Evolutionary conservation across 768 basidiomycete species (phyloP), one percentile per base, ranked within the genome.

Genomic region (Boletus barrowsii): DNA sequence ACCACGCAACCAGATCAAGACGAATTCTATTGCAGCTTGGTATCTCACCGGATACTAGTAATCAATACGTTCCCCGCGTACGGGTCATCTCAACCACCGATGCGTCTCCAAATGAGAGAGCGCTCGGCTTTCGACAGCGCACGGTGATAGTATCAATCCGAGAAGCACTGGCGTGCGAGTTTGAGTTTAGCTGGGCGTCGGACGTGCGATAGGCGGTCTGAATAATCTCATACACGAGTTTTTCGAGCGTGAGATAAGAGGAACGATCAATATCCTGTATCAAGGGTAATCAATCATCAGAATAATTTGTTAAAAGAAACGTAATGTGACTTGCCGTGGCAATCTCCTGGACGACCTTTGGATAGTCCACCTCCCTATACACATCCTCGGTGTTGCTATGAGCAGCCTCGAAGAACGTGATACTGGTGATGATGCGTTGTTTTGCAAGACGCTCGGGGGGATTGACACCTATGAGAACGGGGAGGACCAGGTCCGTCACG

Each of bases 381-480:
- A 14, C 22, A 2, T 2, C 33, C 62, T n/a, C 59, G 2, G 14
- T 57, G n/a, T 60, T 56, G 9, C 37, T 47, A 42, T 20, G 46
- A 1, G 61, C 24, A 3, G 59, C 57, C 56, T 79, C 78, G 47
- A 68, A 62, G 49, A 83, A 77, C 1, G 65, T 61, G 44, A 90
- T 65, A 60, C 83, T 80, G 22, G 81, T 70, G 45, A 83, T 63
- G 24, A 91, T 79, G 26, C 79, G 71, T 66, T 91, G 88, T 62
- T 83, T 83, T 41, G 80, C 77, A 30, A 77, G 64, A 32, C 88
- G 75, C 61, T 91, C 88, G 8, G 83, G 84, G 0, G 84, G 78
- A 57, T 89, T 86, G 33, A 90, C 78, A 0, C 88, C 90, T 44
- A 92, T 83, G 48, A 90, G 70, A 10, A 83, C 78, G 1, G 76